Conservation (phyloP, 805 yeast genomes). For the Nakazawaea populi region DNA sequence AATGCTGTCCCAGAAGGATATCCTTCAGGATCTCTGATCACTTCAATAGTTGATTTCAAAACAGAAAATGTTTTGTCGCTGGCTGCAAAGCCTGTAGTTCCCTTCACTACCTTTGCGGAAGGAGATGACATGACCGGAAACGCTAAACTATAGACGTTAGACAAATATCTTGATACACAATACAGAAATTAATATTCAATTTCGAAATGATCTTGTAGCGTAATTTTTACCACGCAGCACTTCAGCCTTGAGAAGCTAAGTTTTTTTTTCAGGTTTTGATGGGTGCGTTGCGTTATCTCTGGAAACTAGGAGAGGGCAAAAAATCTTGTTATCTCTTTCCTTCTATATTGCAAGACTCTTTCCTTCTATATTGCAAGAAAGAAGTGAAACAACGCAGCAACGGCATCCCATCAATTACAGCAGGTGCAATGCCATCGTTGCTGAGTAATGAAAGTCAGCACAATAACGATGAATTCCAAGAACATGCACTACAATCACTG, state of each 20-base stretch:
- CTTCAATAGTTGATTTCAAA: conserved; percentile 50
- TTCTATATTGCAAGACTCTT: no score
- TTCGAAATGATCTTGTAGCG: neutral
- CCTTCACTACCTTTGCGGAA: conserved; percentile 18
- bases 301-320: no score
- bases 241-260: no score
- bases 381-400: neutral
- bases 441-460: neutral
- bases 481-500: no score
- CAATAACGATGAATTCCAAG: neutral
- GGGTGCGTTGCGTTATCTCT: no score
- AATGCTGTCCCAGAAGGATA: conserved; percentile 31
- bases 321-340: no score
- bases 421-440: neutral
- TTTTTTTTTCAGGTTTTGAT: no score
- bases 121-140: conserved; percentile 12
- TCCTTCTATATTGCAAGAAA: no score
- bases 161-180: no score
- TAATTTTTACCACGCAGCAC: no score
- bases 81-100: conserved; percentile 49
- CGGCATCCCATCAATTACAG: neutral
- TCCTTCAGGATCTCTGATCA: conserved; percentile 44
- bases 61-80: conserved; percentile 46
- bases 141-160: conserved; percentile 15
- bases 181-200: neutral